A percentile compares a stretch with the other conserved stretches of the same genome.
These are phyloP conservation scores for Diaporthe batatas DNA, from an alignment of 2,329 filamentous ascomycete genomes.

Conservation along the genomic window DNA sequence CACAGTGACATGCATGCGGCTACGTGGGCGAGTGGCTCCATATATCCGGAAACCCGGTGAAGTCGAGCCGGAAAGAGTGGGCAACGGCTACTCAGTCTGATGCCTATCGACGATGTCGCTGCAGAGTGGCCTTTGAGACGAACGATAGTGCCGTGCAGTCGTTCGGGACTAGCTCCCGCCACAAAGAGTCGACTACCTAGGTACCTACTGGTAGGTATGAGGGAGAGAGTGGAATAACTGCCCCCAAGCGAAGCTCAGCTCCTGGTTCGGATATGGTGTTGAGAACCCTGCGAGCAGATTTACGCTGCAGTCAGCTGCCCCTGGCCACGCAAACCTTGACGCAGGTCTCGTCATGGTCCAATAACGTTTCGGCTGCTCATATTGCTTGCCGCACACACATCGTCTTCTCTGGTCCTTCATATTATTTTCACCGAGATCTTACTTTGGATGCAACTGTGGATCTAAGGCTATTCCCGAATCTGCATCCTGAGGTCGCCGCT, in stretches of 20 bases:
- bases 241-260: too few relatives aligned
- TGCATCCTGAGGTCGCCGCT: background rate
- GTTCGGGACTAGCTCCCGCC: background rate
- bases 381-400: slow-evolving; percentile 18
- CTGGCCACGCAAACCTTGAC: slow-evolving; percentile 15
- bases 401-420: slow-evolving; percentile 13
- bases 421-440: slow-evolving; percentile 13
- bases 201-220: background rate
- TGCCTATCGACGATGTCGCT: background rate
- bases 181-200: background rate
- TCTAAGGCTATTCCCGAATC: slow-evolving; percentile 12
- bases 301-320: background rate
- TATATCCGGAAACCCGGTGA: too few relatives aligned
- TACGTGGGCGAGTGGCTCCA: background rate
- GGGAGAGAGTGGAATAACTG: background rate
- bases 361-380: background rate
- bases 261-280: background rate
- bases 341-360: background rate
- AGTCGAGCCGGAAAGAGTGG: background rate
- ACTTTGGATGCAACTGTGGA: slow-evolving; percentile 16
- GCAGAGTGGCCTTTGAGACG: background rate
- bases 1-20: background rate
- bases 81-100: too few relatives aligned
- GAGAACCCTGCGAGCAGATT: background rate
- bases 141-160: background rate